A percentile compares a stretch with the other conserved stretches of the same genome.
Evolutionary conservation across 2,329 filamentous ascomycete species (phyloP).

Genomic region (Diplodia sapinea): DNA sequence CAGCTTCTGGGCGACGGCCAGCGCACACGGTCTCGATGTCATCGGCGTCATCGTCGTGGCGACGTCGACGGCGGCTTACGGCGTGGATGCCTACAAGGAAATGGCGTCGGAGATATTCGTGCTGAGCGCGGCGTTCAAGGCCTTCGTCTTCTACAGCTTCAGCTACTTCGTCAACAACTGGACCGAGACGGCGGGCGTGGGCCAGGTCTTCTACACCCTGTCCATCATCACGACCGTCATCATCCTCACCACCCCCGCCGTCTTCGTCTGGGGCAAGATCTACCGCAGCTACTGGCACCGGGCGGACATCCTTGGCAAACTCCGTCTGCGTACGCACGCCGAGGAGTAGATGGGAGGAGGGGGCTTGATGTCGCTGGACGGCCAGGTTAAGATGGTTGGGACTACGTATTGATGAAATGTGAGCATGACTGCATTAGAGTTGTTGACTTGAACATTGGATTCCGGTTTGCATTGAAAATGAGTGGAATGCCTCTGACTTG

Average conservation of each 20-base stretch:
- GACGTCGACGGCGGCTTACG: conserved; percentile 45
- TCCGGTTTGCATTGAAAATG: neutral
- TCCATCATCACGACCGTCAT: conserved; percentile 40
- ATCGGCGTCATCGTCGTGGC: conserved; percentile 44
- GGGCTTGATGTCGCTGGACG: too few relatives aligned
- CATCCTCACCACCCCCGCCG: conserved; percentile 39
- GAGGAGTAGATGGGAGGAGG: neutral
- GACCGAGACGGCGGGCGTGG: conserved; percentile 45
- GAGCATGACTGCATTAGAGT: neutral
- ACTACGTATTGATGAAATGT: too few relatives aligned
- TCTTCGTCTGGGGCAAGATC: conserved; percentile 46
- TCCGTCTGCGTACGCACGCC: conserved; percentile 36
- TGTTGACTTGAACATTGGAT: neutral
- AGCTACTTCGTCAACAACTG: conserved; percentile 54
- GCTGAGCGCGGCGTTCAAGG: conserved; percentile 53
- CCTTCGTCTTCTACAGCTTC: conserved; percentile 52
- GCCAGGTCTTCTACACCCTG: conserved; percentile 48
- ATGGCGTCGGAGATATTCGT: conserved; percentile 54
- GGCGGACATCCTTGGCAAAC: conserved; percentile 43
- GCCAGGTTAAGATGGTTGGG: too few relatives aligned
- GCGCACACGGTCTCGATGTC: conserved; percentile 44
- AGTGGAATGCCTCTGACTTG: too few relatives aligned
- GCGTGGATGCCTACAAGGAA: conserved; percentile 49
- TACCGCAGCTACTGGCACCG: conserved; percentile 45
- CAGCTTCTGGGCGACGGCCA: conserved; percentile 42